A percentile compares a stretch with the other conserved stretches of the same genome.
Evolutionary conservation across 2,329 filamentous ascomycete species (phyloP).

Genomic region (Trichoderma koningiopsis): DNA sequence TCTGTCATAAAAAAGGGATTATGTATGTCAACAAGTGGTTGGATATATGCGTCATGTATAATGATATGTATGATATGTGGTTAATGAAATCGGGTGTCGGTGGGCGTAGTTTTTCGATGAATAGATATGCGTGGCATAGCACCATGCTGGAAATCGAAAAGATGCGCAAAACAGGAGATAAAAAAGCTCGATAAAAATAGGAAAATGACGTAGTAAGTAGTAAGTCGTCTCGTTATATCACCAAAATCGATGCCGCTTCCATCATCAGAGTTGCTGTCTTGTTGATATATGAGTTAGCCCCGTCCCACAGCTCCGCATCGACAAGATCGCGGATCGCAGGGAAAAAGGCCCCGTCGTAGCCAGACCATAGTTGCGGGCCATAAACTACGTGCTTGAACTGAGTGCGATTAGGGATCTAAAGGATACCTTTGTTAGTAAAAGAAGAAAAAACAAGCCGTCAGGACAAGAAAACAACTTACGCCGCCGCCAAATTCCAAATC

Average conservation of each 20-base stretch:
- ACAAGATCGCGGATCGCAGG: constrained; percentile 85
- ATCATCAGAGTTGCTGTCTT: constrained; percentile 71
- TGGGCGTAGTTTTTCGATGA: not conserved
- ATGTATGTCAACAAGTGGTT: constrained; percentile 6
- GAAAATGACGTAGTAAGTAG: not conserved
- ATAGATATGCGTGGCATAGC: not conserved
- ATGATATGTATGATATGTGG: not conserved
- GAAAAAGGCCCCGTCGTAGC: constrained; percentile 42
- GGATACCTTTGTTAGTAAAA: not conserved
- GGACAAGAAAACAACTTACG: constrained; percentile 57
- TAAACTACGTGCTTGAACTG: constrained; percentile 95
- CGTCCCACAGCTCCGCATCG: constrained; percentile 68
- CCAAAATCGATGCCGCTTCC: constrained; percentile 53
- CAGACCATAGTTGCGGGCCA: constrained; percentile 76
- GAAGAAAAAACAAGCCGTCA: not conserved
- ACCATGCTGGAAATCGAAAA: not conserved
- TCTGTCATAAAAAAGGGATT: constrained; percentile 6
- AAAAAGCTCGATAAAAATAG: constrained; percentile 28
- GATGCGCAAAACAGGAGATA: constrained; percentile 15
- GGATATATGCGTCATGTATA: constrained; percentile 10
- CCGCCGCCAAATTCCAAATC: constrained; percentile 73
- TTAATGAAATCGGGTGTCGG: not conserved
- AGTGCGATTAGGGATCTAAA: constrained; percentile 76
- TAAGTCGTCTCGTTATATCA: constrained; percentile 30
- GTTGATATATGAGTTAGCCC: constrained; percentile 68